Conservation (phyloP, 1,284 basidiomycete species). For the Trichosporon ovoides region DNA sequence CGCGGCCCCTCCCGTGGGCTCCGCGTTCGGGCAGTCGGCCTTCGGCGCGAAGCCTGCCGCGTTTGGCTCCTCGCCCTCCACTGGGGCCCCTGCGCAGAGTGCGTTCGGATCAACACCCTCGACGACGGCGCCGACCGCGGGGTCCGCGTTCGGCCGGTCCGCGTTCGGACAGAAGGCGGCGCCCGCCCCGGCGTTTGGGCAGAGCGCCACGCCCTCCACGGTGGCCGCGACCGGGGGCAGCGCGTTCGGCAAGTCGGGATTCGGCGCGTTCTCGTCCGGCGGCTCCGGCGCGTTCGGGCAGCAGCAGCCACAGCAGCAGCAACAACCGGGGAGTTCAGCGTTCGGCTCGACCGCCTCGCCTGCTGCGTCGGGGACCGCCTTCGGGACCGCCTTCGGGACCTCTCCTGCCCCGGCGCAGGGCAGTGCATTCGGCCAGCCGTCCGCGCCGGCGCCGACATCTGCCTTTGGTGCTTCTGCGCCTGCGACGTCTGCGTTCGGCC, state of each 20-base stretch:
- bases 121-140: neutral
- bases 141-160: neutral
- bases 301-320: neutral
- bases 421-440: slow-evolving; percentile 36
- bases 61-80: slow-evolving; percentile 31
- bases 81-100: slow-evolving; percentile 22
- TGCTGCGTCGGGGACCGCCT: slow-evolving; percentile 12
- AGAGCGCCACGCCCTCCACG: neutral
- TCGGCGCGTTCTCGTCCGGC: slow-evolving; percentile 51
- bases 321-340: slow-evolving; percentile 9
- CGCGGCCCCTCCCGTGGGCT: neutral
- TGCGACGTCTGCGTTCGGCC: neutral
- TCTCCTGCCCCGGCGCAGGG: slow-evolving; percentile 15
- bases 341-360: slow-evolving; percentile 22
- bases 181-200: slow-evolving; percentile 45
- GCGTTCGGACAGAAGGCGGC: slow-evolving; percentile 10
- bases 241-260: slow-evolving; percentile 45
- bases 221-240: slow-evolving; percentile 35
- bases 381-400: slow-evolving; percentile 18
- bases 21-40: slow-evolving; percentile 24
- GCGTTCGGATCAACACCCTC: slow-evolving; percentile 35
- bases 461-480: slow-evolving; percentile 32
- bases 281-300: slow-evolving; percentile 32
- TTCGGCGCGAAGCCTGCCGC: slow-evolving; percentile 35
- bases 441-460: slow-evolving; percentile 21